Evolutionary conservation across 139 green algal species (phyloP).

Genomic region (Nannochloris sp.): DNA sequence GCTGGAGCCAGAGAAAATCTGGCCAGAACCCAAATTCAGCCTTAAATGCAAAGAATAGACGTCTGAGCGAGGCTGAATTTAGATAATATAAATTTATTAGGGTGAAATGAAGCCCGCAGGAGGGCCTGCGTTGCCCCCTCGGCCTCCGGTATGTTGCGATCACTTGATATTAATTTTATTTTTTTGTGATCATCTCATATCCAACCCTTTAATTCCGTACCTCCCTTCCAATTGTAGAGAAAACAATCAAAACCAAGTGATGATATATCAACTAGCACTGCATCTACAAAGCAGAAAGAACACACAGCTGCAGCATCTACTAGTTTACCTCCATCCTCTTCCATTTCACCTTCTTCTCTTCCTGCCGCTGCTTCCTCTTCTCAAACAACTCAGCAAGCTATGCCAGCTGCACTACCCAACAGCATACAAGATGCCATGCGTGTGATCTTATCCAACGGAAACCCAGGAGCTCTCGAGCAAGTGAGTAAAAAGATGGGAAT

Average conservation of each 20-base stretch:
- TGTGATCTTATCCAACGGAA: not conserved
- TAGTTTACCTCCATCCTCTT: no score
- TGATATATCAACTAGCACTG: not conserved
- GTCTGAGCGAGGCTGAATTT: no score
- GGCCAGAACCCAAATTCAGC: no score
- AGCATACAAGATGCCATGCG: not conserved
- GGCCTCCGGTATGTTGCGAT: not conserved
- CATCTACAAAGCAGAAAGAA: no score
- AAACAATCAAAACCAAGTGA: not conserved
- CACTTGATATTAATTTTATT: not conserved
- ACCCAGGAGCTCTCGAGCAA: not conserved
- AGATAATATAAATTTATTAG: not conserved
- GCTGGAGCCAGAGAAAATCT: no score
- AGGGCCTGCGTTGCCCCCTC: not conserved
- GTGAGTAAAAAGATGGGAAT: constrained; percentile 13
- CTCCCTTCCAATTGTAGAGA: constrained; percentile 1
- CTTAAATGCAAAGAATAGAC: no score
- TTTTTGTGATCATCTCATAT: not conserved
- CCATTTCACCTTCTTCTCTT: no score
- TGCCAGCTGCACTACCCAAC: no score
- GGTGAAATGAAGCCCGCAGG: not conserved
- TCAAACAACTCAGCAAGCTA: no score
- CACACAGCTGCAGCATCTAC: no score
- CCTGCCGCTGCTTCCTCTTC: no score
- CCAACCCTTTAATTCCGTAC: not conserved